Evolutionary conservation across 106 monocot genomes (phyloP), one percentile per base, ranked within the genome.

Genomic region (Ottelia alismoides): DNA sequence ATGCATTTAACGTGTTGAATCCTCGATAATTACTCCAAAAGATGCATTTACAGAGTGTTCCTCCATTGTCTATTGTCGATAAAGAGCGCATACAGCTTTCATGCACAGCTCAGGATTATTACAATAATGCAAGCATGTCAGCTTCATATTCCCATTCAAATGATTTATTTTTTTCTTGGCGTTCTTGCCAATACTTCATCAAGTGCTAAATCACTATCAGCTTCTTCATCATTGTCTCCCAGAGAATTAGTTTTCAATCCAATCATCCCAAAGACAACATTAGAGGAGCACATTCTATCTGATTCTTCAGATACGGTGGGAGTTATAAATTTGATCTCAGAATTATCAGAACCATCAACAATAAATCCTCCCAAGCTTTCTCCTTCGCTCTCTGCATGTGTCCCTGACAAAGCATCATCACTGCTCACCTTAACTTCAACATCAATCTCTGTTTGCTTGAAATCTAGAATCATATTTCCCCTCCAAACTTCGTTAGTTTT

Each of bases 81-180:
- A 83, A 58, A 89, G 64, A 43, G 74, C 68, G 57, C 88, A 89
- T 51, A 89, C 76, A 27, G 88, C 79, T 67, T 76, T 68, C 79
- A 83, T 63, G 45, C 88, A 88, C 19, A 82, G 60, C 29, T 76
- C 67, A 59, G 78, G 70, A 17, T 82, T 54, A 58, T 22, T 47
- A 29, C 51, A 88, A 82, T 27, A 72, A 62, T 47, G 78, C 49
- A 24, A 88, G 67, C 79, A 89, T 83, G 50, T 83, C 88, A 1
- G 68, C 76, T 67, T 83, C 79, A 30, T 68, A 77, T 28, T 80
- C 53, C 83, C 83, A 83, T 35, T 58, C 56, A 27, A 63, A 71
- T 19, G 0, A 20, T 27, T 64, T 20, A 46, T 62, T 76, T 58
- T n/a, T 63, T 49, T 10, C 73, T 51, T 11, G 57, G 31, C 0